These are phyloP conservation scores for Chloranthus sessilifolius DNA, from an alignment of 164 flowering plant species.

Conservation along the genomic window DNA sequence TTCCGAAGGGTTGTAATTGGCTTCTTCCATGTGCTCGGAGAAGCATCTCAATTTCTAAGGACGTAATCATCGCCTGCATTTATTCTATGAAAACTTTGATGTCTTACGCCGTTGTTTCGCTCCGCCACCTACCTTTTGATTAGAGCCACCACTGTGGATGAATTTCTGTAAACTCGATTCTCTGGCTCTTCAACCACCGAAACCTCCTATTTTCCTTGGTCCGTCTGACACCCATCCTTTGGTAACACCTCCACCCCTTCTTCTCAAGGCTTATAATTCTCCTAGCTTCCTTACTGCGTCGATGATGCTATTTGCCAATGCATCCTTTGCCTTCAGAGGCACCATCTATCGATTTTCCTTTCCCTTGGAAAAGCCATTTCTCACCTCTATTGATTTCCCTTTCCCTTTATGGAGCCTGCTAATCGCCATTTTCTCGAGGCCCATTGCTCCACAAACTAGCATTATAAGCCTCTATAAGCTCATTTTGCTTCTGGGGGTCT, in stretches of 20 bases:
- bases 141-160: constrained; percentile 23
- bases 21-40: constrained; percentile 28
- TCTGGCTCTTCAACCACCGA: constrained; percentile 20
- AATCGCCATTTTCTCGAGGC: constrained; percentile 13
- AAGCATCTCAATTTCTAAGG: constrained; percentile 20
- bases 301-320: constrained; percentile 48
- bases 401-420: too few species aligned
- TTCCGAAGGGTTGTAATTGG: constrained; percentile 17
- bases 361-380: constrained; percentile 40
- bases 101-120: constrained; percentile 63
- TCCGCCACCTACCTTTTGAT: constrained; percentile 26
- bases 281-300: constrained; percentile 50
- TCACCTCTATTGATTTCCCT: too few species aligned
- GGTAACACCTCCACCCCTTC: constrained; percentile 63
- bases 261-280: constrained; percentile 43
- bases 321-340: constrained; percentile 25
- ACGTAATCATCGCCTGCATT: constrained; percentile 74
- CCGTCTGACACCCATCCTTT: constrained; percentile 67
- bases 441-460: constrained; percentile 26
- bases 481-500: constrained; percentile 71
- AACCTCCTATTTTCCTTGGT: constrained; percentile 41
- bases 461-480: constrained; percentile 63
- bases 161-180: constrained; percentile 22
- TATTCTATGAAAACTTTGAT: constrained; percentile 62
- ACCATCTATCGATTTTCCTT: constrained; percentile 37